Percentiles rank a stretch among this genome's conserved stretches.
Conservation (phyloP, 495 filamentous ascomycete genomes). For the Chaetomium fimeti region DNA sequence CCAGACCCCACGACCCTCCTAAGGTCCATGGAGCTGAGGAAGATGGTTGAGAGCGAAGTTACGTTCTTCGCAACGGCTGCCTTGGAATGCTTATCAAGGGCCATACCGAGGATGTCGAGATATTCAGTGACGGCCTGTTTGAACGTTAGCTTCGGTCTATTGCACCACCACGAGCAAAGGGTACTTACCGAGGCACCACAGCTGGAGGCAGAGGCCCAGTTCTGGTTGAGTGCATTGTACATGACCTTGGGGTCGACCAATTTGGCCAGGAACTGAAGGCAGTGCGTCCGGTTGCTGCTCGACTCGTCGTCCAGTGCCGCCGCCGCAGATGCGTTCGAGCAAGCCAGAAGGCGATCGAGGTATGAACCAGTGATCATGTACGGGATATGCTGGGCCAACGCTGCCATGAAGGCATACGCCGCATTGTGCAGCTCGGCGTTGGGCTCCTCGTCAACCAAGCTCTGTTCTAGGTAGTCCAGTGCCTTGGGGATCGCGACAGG, state of each 20-base stretch:
- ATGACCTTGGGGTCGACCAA: conserved; percentile 65
- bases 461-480: conserved; percentile 64
- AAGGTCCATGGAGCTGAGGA: conserved; percentile 71
- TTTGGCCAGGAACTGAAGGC: conserved; percentile 67
- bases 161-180: background rate
- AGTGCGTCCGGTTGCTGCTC: conserved; percentile 62
- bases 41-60: conserved; percentile 61
- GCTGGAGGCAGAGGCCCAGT: conserved; percentile 61
- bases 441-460: conserved; percentile 52
- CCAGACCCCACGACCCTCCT: conserved; percentile 50
- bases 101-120: conserved; percentile 61
- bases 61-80: conserved; percentile 67
- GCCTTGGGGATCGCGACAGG: conserved; percentile 70
- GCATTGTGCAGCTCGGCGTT: conserved; percentile 73
- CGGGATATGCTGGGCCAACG: conserved; percentile 75
- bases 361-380: conserved; percentile 78
- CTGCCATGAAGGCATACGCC: conserved; percentile 70
- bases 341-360: conserved; percentile 63
- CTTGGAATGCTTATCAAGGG: conserved; percentile 76
- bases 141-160: conserved; percentile 17
- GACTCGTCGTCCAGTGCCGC: conserved; percentile 54
- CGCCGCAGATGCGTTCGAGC: conserved; percentile 68
- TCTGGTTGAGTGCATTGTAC: conserved; percentile 66
- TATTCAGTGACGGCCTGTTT: conserved; percentile 62
- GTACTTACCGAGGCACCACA: conserved; percentile 58